These are phyloP conservation scores for Ailanthus altissimus DNA, from an alignment of 345 rosid species.

Conservation along the genomic window DNA sequence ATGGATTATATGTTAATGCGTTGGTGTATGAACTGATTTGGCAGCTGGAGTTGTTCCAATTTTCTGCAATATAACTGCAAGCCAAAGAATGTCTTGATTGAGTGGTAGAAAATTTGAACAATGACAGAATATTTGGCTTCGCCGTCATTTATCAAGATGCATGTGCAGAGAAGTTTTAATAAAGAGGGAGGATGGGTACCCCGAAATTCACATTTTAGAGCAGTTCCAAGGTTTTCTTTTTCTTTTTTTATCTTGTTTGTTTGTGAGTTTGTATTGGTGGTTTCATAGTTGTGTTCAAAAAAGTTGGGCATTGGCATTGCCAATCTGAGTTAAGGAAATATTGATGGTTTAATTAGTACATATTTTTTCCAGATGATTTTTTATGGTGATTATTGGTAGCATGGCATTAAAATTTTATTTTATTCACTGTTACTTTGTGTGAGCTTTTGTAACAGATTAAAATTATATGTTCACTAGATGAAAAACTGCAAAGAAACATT, in stretches of 20 bases:
- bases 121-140: slow-evolving; percentile 60
- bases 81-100: slow-evolving; percentile 35
- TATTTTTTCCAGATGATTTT: background rate
- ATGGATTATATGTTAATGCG: background rate
- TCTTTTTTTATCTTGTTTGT: background rate
- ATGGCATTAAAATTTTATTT: background rate
- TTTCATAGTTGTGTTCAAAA: background rate
- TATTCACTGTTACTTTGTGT: background rate
- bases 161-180: slow-evolving; percentile 30
- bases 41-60: background rate
- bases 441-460: background rate
- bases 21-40: slow-evolving; percentile 16
- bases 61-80: background rate
- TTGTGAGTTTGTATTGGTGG: background rate
- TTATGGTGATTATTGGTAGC: background rate
- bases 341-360: background rate
- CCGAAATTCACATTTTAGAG: slow-evolving; percentile 30
- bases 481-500: background rate
- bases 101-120: slow-evolving; percentile 14
- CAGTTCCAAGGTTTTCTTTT: slow-evolving; percentile 33
- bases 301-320: background rate
- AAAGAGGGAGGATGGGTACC: slow-evolving; percentile 23
- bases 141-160: slow-evolving; percentile 46
- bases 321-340: background rate
- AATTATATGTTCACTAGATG: background rate